Conservation (phyloP, 192 early-diverging fungal genomes). For the Chytriomyces sp. region DNA sequence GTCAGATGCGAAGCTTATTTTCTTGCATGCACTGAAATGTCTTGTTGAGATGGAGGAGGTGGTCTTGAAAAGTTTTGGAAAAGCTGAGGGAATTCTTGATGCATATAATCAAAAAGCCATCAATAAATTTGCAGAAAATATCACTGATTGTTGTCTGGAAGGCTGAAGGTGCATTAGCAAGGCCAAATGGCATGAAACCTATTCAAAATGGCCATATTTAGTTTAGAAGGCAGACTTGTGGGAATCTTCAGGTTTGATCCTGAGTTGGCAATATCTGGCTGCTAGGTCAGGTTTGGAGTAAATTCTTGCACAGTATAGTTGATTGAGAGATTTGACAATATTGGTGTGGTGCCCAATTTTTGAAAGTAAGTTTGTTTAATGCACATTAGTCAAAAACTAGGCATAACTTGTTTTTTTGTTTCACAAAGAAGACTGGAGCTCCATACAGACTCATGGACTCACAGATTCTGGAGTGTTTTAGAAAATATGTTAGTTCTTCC, state of each 20-base stretch:
- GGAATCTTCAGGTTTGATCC: no score
- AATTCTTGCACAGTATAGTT: background rate
- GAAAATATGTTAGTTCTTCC: no score
- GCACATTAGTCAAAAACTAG: no score
- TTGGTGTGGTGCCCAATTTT: conserved; percentile 26
- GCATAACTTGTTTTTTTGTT: no score
- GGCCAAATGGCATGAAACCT: no score
- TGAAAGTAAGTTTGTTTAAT: conserved; percentile 47
- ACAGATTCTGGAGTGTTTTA: no score
- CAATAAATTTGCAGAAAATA: conserved; percentile 33
- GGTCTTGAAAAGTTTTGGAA: conserved; percentile 6
- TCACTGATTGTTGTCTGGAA: conserved; percentile 57
- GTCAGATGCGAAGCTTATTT: background rate
- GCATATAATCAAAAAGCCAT: conserved; percentile 11
- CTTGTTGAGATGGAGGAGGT: background rate
- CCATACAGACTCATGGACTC: no score
- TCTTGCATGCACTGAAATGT: background rate
- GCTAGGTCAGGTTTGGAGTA: no score
- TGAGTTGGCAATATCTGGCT: no score
- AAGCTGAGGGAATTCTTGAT: conserved; percentile 52
- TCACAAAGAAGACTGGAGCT: no score
- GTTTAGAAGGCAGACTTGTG: conserved; percentile 42
- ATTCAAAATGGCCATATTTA: no score
- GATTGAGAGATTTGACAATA: conserved; percentile 13
- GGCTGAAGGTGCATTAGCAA: conserved; percentile 59